Evolutionary conservation across 2,329 filamentous ascomycete species (phyloP), one percentile per base, ranked within the genome.

Genomic region (Fusarium sp.): DNA sequence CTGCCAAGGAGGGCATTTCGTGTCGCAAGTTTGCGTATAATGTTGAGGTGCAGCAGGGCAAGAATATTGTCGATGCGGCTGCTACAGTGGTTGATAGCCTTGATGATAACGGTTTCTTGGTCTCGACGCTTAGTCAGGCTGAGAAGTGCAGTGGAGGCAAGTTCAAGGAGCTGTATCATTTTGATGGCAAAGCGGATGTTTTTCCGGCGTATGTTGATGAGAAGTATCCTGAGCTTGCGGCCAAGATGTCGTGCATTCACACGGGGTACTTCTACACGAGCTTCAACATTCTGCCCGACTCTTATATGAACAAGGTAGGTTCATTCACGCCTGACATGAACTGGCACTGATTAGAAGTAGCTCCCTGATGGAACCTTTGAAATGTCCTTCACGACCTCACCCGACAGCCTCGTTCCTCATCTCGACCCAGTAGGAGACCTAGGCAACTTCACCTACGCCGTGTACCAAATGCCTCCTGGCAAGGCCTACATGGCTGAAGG

Each of bases 31-130:
- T 83, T 66, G 85, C 85, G 2, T 87, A 86, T 68, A 81, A 87
- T 2, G 79, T 85, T 6, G 89, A 90, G 79, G 77, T 84, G 13
- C 81, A 81, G 8, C 74, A 76, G 24, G 74, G 74, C 10, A 76
- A 69, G 69, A 90, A 90, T 66, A 87, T 90, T 36, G 86, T 84
- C 7, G 85, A 89, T 69, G 88, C 87, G 0, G 88, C 88, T 0
- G 86, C 86, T 2, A 73, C 79, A 0, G 81, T 81, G 0, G 79
- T 81, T 1, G 81, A 75, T 35, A 81, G 82, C 0, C 80, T 89
- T 3, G 85, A 85, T 35, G 77, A 74, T 3, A 87, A 87, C 67
- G 85, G 87, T 1, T 87, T 89, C 65, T 77, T 89, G 10, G 86
- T 82, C 5, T 89, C 87, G 38, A 88, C 86, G 1, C 74, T 90